Base-by-base conservation (phyloP, 2,329 filamentous ascomycete genomes). In the Claviceps paspali region DNA sequence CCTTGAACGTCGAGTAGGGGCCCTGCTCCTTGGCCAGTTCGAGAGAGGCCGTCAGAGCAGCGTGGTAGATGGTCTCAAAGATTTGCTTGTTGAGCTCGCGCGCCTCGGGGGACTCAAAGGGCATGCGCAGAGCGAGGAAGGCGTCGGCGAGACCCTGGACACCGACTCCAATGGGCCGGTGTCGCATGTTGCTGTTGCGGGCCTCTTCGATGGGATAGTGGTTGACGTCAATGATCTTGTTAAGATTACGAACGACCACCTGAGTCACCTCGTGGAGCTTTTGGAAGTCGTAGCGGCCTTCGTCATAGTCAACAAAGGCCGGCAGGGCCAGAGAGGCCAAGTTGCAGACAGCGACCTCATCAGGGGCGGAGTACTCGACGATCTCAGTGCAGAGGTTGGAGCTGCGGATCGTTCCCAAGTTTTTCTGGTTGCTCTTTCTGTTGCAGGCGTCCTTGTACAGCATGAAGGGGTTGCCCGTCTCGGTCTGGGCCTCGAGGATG, bases 401-500 rank as follows among this genome's bases (percentile, higher is more conserved):
- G 71, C 85, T 95, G 62, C 86, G 86, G 52, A 98, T 98, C 44
- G 87, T 95, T 47, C 91, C 91, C 23, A 98, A 73, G 65, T 98
- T 98, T 80, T 98, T 96, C 69, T 98, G 91, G 75, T 98, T 98
- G 72, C 87, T 95, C 81, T 98, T 98, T 60, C 78, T 78, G 76
- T 98, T 98, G 76, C 82, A 88, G 54, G 79, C 74, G 64, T 98
- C 91, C 73, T 98, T 98, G 79, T 98, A 98, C 42, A 96, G 79
- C 85, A 98, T 98, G 67, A 94, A 98, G 34, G 91, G 91, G 64
- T 93, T 96, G 50, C 91, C 91, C 32, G 91, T 98, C 76, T 98
- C 91, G 24, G 88, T 96, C 68, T 98, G 91, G 35, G 91, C 84
- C 66, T 98, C 91, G 33, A 98, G 75, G 47, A 98, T 94, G 48